Percentiles rank a stretch among this genome's conserved stretches.
Conservation (phyloP, 345 rosid species). For the Populus deltoides region DNA sequence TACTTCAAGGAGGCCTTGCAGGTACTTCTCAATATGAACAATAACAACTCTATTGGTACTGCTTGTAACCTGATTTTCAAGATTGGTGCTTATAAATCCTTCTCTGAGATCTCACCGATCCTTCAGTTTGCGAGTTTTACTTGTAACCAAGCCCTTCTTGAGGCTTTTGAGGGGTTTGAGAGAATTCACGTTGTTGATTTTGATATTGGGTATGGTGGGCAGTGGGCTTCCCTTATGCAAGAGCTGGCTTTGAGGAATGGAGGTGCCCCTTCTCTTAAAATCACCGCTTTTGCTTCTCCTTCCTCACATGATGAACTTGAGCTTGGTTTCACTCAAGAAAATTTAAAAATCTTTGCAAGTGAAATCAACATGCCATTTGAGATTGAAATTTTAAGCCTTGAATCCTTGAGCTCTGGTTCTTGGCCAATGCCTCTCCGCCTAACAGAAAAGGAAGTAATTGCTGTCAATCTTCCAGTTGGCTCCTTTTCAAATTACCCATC, state of each 20-base stretch:
- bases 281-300: constrained; percentile 67
- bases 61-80: constrained; percentile 55
- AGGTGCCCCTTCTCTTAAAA: constrained; percentile 53
- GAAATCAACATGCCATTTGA: constrained; percentile 69
- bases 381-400: constrained; percentile 56
- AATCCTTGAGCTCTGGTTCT: constrained; percentile 48
- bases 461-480: constrained; percentile 67
- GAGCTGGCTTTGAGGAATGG: constrained; percentile 63
- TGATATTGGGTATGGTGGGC: constrained; percentile 84
- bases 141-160: constrained; percentile 80
- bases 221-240: constrained; percentile 96
- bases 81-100: constrained; percentile 77
- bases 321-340: constrained; percentile 66
- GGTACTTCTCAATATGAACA: constrained; percentile 41
- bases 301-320: constrained; percentile 52
- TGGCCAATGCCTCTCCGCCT: constrained; percentile 34
- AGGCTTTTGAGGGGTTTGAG: constrained; percentile 51
- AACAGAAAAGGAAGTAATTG: constrained; percentile 55
- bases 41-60: constrained; percentile 10
- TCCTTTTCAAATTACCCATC: constrained; percentile 57
- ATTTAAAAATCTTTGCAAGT: constrained; percentile 61
- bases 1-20: constrained; percentile 75
- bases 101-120: constrained; percentile 83
- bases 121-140: constrained; percentile 85
- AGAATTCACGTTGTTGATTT: constrained; percentile 84